A percentile compares a stretch with the other conserved stretches of the same genome.
Evolutionary conservation across 2,329 filamentous ascomycete genomes (phyloP).

Genomic region (Knufia petricola): DNA sequence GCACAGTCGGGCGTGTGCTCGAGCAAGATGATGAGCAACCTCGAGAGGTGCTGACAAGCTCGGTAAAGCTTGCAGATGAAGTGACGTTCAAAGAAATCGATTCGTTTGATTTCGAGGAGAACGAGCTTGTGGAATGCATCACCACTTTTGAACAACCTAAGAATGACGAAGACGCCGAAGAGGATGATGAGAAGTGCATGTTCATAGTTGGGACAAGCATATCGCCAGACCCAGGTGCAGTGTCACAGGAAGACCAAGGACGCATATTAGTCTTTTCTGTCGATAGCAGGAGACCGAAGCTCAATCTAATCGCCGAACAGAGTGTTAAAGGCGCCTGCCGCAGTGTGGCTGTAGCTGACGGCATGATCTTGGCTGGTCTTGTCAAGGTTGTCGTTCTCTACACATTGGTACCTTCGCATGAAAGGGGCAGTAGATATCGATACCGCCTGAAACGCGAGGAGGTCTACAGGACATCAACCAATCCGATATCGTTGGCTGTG

Average conservation of each 20-base stretch:
- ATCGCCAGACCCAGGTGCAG: slow-evolving; percentile 49
- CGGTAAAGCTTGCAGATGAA: slow-evolving; percentile 86
- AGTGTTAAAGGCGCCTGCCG: slow-evolving; percentile 71
- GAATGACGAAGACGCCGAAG: slow-evolving; percentile 42
- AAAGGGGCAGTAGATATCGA: slow-evolving; percentile 20
- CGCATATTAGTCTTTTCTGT: slow-evolving; percentile 80
- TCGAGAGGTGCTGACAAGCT: slow-evolving; percentile 61
- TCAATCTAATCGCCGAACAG: slow-evolving; percentile 62
- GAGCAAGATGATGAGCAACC: slow-evolving; percentile 39
- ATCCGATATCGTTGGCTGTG: slow-evolving; percentile 71
- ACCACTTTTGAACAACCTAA: slow-evolving; percentile 44
- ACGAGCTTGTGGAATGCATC: slow-evolving; percentile 77
- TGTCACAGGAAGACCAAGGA: slow-evolving; percentile 44
- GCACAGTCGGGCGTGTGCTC: slow-evolving; percentile 69
- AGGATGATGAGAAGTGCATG: slow-evolving; percentile 56
- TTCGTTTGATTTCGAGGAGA: slow-evolving; percentile 52
- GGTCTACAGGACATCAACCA: slow-evolving; percentile 70
- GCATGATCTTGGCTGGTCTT: slow-evolving; percentile 75
- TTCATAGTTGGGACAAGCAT: slow-evolving; percentile 90
- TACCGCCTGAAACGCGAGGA: slow-evolving; percentile 58
- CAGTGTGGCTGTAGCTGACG: slow-evolving; percentile 62
- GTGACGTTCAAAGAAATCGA: slow-evolving; percentile 73
- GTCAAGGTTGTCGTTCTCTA: slow-evolving; percentile 74
- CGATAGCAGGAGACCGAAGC: slow-evolving; percentile 56
- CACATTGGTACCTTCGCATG: slow-evolving; percentile 33